These are phyloP conservation scores for Cyclotella baltica DNA, from an alignment of 108 stramenopile species.

Conservation along the genomic window DNA sequence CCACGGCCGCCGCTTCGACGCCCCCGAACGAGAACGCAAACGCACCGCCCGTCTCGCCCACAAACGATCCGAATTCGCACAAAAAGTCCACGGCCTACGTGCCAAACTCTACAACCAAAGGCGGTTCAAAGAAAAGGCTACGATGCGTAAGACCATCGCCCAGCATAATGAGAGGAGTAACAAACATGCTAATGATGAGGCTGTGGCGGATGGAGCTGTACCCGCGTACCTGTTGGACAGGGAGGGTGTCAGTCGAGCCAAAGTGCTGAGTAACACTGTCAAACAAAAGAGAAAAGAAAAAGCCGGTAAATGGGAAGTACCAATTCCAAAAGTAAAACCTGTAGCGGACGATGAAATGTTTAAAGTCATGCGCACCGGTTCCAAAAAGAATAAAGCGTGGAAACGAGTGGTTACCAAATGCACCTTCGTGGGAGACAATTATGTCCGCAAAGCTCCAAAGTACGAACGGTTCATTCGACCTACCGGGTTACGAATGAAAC, in stretches of 20 bases:
- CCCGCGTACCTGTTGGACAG: conserved; percentile 98
- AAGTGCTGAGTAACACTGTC: conserved; percentile 97
- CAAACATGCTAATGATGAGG: conserved; percentile 96
- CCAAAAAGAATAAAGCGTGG: conserved; percentile 96
- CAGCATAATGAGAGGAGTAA: conserved; percentile 97
- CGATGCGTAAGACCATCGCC: conserved; percentile 99
- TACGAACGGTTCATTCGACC: conserved; percentile 99
- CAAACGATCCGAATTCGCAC: conserved; percentile 94
- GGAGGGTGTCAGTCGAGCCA: conserved; percentile 97
- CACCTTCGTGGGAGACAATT: conserved; percentile 97
- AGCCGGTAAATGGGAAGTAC: conserved; percentile 99
- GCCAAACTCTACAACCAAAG: conserved; percentile 97
- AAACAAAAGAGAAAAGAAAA: conserved; percentile 99
- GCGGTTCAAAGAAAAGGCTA: conserved; percentile 99
- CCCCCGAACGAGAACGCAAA: conserved; percentile 95
- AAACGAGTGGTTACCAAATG: conserved; percentile 99
- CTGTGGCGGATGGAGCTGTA: conserved; percentile 95
- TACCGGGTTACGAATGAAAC: conserved; percentile 96
- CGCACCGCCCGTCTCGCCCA: conserved; percentile 97
- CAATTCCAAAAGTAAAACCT: conserved; percentile 99
- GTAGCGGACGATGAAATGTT: conserved; percentile 99
- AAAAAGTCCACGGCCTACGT: conserved; percentile 97
- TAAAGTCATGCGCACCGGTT: conserved; percentile 92
- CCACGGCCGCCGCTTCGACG: conserved; percentile 97
- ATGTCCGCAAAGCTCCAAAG: conserved; percentile 99